Percentiles rank a stretch among this genome's conserved stretches.
phyloP scores from a whole-genome alignment of 345 rosid genomes.

The Capsella bursapastoris region DNA sequence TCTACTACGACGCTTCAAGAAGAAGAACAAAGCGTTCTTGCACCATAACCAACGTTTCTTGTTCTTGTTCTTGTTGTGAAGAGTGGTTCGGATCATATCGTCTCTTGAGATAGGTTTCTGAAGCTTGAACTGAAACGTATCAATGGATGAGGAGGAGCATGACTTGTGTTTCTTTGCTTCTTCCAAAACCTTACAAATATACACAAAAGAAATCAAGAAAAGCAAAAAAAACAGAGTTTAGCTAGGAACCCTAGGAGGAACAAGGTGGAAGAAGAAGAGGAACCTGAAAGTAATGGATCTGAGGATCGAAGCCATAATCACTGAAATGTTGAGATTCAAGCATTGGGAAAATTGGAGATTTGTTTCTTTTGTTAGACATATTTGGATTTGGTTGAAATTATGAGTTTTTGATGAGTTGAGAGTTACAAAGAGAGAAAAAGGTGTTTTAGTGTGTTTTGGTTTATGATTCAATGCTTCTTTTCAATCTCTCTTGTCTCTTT shows the following conservation, averaged over 20 bases:
- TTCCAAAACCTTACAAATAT: constrained; percentile 60
- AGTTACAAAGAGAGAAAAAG: constrained; percentile 1
- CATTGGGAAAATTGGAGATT: constrained; percentile 71
- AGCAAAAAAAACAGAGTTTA: background rate
- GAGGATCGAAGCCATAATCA: constrained; percentile 96
- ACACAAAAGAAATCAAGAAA: too few relatives aligned
- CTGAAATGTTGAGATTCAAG: constrained; percentile 75
- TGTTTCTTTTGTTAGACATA: constrained; percentile 43
- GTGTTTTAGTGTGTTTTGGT: background rate
- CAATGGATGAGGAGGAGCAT: constrained; percentile 38
- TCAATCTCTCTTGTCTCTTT: constrained; percentile 32
- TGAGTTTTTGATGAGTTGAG: background rate
- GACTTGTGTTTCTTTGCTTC: constrained; percentile 77
- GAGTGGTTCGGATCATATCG: constrained; percentile 50
- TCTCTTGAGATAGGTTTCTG: constrained; percentile 78
- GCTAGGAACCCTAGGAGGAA: background rate
- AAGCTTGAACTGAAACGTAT: constrained; percentile 73
- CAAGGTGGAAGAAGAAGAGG: background rate
- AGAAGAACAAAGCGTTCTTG: constrained; percentile 65
- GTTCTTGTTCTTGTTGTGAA: constrained; percentile 25
- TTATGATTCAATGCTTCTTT: constrained; percentile 27
- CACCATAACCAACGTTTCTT: constrained; percentile 64
- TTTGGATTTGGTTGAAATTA: background rate
- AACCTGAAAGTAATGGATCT: constrained; percentile 72
- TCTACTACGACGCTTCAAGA: constrained; percentile 61